Base-by-base conservation (phyloP, 371 early-diverging fungal species). In the Apophysomyces trapeziformis region DNA sequence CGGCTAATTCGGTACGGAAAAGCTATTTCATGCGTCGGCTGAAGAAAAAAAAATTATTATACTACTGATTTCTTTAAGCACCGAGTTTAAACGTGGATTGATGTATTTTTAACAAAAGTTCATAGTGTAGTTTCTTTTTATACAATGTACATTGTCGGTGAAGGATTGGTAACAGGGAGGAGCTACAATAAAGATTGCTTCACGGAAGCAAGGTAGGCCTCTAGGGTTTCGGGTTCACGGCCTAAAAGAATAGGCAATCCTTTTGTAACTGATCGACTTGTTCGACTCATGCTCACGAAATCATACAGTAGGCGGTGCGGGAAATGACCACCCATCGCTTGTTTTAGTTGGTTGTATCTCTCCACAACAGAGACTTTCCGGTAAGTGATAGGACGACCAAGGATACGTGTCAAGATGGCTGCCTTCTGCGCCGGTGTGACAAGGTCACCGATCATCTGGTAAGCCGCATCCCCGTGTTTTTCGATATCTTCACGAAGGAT, bases 151-250 rank as follows among this genome's bases (percentile, higher is more conserved):
- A 26, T 26, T 26, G 3, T 26, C 0, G 32, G 32, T 26, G 32
- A 26, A 26, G 32, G 32, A 26, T 26, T 26, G 32, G 32, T 26
- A 26, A 26, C 32, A 26, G 32, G 32, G 32, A n/a, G n/a, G 32
- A 26, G 2, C 32, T 26, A 26, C 32, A 26, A 26, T 2, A 26
- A 26, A 26, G 32, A 26, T 26, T 26, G 32, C 32, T 26, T 26
- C 32, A 26, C 32, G 32, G 32, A 26, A 26, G 32, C 32, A 26
- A 26, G 32, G 43, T 43, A 43, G 14, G 43, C 43, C 56, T 72
- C 72, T 14, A 72, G 39, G 11, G 68, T 36, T 57, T 73, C 65
- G 0, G 68, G 67, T 39, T 64, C 45, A 38, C 66, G 43, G 16
- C 68, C 63, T 11, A 73, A 47, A 1, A 73, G n/a, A 38, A 63